These are phyloP conservation scores for Colletotrichum liriopes DNA, from an alignment of 2,329 filamentous ascomycete species.

Conservation along the genomic window DNA sequence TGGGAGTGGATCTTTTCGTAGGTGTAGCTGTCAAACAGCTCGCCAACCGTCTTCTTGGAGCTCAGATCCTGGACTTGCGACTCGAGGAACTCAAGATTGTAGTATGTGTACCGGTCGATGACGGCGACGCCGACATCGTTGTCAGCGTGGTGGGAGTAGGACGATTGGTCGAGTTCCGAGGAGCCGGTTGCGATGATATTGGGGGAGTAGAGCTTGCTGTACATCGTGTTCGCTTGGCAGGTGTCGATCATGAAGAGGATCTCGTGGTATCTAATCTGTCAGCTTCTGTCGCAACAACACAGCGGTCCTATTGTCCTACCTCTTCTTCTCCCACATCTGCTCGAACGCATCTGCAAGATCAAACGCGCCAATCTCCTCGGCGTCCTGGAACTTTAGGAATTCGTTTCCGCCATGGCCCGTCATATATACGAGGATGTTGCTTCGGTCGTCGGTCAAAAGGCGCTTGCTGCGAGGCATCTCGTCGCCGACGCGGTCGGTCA, in stretches of 20 bases:
- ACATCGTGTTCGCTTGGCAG: conserved; percentile 99
- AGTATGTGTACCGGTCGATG: conserved; percentile 98
- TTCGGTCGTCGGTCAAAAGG: conserved; percentile 92
- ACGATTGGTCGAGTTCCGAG: conserved; percentile 94
- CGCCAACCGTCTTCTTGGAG: conserved; percentile 90
- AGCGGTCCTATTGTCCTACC: conserved; percentile 62
- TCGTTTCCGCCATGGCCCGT: conserved; percentile 98
- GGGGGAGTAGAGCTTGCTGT: conserved; percentile 96
- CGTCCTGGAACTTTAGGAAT: conserved; percentile 98
- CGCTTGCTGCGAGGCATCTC: conserved; percentile 97
- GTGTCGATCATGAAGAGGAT: conserved; percentile 99
- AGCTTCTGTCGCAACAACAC: not conserved
- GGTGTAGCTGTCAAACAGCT: conserved; percentile 97
- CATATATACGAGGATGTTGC: conserved; percentile 99
- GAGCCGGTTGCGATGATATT: conserved; percentile 99
- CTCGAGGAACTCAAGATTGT: conserved; percentile 97
- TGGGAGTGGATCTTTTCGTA: conserved; percentile 94
- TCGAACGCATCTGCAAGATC: conserved; percentile 97
- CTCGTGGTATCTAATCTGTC: conserved; percentile 82
- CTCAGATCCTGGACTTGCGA: conserved; percentile 88
- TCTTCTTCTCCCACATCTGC: conserved; percentile 99
- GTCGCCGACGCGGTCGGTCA: conserved; percentile 94
- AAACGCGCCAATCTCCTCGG: conserved; percentile 96
- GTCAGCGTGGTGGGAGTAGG: conserved; percentile 97
- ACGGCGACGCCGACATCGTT: conserved; percentile 98